Evolutionary conservation across 1,284 basidiomycete genomes (phyloP).

Genomic region (Apiotrichum akiyoshidainum): DNA sequence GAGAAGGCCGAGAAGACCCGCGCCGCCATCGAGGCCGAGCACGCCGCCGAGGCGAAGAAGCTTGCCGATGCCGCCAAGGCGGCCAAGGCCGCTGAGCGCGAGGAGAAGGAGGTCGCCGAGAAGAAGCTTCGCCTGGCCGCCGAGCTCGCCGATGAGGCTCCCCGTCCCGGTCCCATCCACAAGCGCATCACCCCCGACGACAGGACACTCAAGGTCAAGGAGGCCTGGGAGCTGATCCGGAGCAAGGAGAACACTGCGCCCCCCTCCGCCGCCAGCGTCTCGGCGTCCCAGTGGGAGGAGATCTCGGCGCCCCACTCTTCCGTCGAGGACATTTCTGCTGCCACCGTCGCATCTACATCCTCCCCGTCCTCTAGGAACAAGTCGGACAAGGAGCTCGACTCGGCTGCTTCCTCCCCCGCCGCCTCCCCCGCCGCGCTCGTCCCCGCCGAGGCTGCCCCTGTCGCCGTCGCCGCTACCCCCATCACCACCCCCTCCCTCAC

Average conservation of each 20-base stretch:
- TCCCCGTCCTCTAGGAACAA: conserved; percentile 12
- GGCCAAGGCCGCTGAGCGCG: conserved; percentile 22
- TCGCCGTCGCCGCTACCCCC: conserved; percentile 19
- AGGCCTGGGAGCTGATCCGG: conserved; percentile 59
- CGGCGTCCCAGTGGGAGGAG: conserved; percentile 45
- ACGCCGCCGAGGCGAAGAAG: conserved; percentile 25
- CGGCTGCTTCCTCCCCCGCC: not conserved
- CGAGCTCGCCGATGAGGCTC: conserved; percentile 13
- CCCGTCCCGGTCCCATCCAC: conserved; percentile 9
- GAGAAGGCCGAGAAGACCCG: conserved; percentile 70
- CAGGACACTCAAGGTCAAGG: conserved; percentile 52
- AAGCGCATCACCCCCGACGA: conserved; percentile 22
- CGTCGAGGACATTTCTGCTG: conserved; percentile 31
- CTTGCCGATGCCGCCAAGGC: conserved; percentile 20
- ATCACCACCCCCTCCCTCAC: conserved; percentile 58
- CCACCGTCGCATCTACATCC: conserved; percentile 14
- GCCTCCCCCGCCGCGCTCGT: not conserved
- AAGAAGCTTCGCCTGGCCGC: conserved; percentile 19
- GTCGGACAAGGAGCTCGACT: conserved; percentile 2
- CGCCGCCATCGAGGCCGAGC: conserved; percentile 62
- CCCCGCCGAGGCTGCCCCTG: not conserved
- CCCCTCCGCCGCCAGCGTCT: conserved; percentile 25
- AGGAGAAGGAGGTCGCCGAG: conserved; percentile 28
- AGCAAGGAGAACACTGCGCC: conserved; percentile 36
- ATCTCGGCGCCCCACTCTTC: conserved; percentile 32